Evolutionary conservation across 495 filamentous ascomycete species (phyloP), one percentile per base, ranked within the genome.

Genomic region (Penicillium dipodomyicola): DNA sequence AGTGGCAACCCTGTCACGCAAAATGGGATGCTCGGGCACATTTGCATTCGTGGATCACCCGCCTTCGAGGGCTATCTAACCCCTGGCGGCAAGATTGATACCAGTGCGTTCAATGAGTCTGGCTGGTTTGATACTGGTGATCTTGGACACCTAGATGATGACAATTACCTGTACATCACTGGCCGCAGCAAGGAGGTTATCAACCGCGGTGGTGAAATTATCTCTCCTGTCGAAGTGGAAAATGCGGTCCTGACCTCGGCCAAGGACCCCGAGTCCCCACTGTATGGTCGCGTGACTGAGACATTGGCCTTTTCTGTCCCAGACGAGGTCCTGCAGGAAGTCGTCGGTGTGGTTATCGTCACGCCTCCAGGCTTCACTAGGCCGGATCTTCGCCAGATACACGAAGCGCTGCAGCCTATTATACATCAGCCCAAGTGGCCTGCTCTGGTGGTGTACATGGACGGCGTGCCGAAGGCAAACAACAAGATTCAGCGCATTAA

Each of bases 141-240:
- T 57, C 64, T 77, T 27, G 79, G 78, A 5, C 68, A 69, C 33
- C 54, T 82, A 15, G 80, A 82, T 63, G 45, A 51, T 8, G 84
- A 89, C 52, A 83, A 84, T 17, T 88, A 87, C 47, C 63, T 89
- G 3, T 77, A 84, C 51, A 85, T 89, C 61, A 89, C 87, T 1
- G 87, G 87, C 10, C 75, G 87, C 19, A 89, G 87, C 67, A 90
- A 90, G 76, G 87, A 90, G 65, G 71, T 90, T 17, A 89, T 90
- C 69, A 89, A 89, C 69, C 87, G 88, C 62, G 88, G 86, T 39
- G 88, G 88, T 19, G 88, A 91, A 68, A 91, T 90, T 68, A 90
- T 91, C 55, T 84, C 80, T 44, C 89, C 89, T 0, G 88, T 92
- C 42, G 89, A 93, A 71, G 70, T 93, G 15, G 89, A 93, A 61